Conservation (phyloP, 75 land plant species). For the Pseudotsuga menziesii region DNA sequence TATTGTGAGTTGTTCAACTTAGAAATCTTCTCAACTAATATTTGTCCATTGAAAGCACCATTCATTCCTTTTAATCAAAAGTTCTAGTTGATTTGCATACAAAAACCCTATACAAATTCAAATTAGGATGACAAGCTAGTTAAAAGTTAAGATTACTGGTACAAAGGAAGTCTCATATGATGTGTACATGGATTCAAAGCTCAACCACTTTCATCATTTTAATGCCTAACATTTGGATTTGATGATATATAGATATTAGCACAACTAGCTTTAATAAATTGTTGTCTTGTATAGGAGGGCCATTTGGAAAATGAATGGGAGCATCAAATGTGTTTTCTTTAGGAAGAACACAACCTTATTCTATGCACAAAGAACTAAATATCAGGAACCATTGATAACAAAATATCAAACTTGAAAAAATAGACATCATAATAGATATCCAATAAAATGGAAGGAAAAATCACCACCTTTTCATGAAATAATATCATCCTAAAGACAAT, state of each 20-base stretch:
- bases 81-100: neutral
- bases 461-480: constrained; percentile 53
- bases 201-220: too few relatives aligned
- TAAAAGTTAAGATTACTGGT: too few relatives aligned
- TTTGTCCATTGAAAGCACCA: constrained; percentile 78
- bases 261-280: too few relatives aligned
- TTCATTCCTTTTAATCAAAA: constrained; percentile 35
- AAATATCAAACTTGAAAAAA: neutral
- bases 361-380: neutral
- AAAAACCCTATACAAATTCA: too few relatives aligned
- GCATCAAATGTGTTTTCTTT: neutral
- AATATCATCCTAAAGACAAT: constrained; percentile 88
- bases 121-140: too few relatives aligned
- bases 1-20: constrained; percentile 95
- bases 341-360: neutral
- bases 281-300: neutral
- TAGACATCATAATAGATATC: neutral
- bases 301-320: constrained; percentile 14
- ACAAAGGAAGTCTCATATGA: too few relatives aligned
- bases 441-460: too few relatives aligned
- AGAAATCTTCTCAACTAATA: constrained; percentile 85
- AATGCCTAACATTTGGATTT: too few relatives aligned
- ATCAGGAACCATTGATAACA: neutral
- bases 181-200: too few relatives aligned
- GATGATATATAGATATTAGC: too few relatives aligned